These are phyloP conservation scores for Trypanosoma melophagium DNA, from an alignment of 208 protist genomes.

Conservation along the genomic window DNA sequence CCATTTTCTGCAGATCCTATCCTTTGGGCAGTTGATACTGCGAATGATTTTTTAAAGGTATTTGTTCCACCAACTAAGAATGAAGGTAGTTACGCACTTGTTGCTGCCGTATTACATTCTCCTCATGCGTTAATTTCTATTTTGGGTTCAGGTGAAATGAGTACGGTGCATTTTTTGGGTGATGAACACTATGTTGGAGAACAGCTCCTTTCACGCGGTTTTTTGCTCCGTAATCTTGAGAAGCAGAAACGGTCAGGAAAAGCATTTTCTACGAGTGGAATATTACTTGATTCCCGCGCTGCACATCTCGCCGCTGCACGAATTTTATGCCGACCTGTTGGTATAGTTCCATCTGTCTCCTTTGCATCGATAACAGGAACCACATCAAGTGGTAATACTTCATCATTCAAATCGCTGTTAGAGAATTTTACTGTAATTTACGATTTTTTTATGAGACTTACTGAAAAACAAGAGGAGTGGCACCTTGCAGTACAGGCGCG, in stretches of 20 bases:
- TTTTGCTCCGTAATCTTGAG: constrained; percentile 34
- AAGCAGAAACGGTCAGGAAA: constrained; percentile 14
- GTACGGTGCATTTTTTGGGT: constrained; percentile 61
- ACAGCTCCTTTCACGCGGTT: constrained; percentile 43
- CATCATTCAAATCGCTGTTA: constrained; percentile 1
- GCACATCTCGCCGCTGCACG: constrained; percentile 44
- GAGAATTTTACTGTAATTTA: constrained; percentile 48
- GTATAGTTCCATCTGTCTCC: constrained; percentile 25
- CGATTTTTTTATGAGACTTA: constrained; percentile 45
- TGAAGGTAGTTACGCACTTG: constrained; percentile 35
- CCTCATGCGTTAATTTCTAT: constrained; percentile 59
- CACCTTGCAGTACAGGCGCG: constrained; percentile 64
- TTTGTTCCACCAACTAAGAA: constrained; percentile 36
- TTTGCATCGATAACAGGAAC: not conserved
- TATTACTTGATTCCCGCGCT: constrained; percentile 57
- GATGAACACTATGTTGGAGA: constrained; percentile 43
- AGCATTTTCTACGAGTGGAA: constrained; percentile 36
- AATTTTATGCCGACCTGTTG: constrained; percentile 58
- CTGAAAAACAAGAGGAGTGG: constrained; percentile 67
- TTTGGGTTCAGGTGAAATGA: constrained; percentile 40
- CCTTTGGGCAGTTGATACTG: constrained; percentile 56
- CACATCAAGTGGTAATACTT: not conserved
- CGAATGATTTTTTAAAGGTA: constrained; percentile 37
- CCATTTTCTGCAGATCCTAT: constrained; percentile 65
- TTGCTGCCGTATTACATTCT: constrained; percentile 55